A percentile compares a stretch with the other conserved stretches of the same genome.
Evolutionary conservation across 108 stramenopile genomes (phyloP).

Genomic region (Nitzschia sp.): DNA sequence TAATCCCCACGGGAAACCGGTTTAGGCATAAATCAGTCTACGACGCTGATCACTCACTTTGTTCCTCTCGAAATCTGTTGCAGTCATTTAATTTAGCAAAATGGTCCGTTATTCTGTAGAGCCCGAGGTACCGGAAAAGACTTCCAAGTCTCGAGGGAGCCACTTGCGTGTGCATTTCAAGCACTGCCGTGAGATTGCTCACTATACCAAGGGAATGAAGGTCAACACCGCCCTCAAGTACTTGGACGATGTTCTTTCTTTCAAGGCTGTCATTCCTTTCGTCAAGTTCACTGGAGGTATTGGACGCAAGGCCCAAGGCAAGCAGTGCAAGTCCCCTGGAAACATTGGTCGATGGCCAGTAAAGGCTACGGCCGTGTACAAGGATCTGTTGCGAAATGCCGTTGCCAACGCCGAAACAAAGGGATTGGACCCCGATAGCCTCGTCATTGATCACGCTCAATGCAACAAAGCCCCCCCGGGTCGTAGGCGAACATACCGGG

Average conservation of each 20-base stretch:
- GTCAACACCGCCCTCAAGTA: slow-evolving; percentile 85
- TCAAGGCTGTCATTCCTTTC: slow-evolving; percentile 97
- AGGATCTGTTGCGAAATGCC: slow-evolving; percentile 94
- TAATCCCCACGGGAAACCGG: too few relatives aligned
- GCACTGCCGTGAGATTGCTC: slow-evolving; percentile 97
- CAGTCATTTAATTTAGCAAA: slow-evolving; percentile 1
- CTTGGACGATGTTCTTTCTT: slow-evolving; percentile 92
- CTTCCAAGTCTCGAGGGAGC: slow-evolving; percentile 92
- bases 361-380: slow-evolving; percentile 96
- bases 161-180: slow-evolving; percentile 99
- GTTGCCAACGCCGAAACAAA: slow-evolving; percentile 98
- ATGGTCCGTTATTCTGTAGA: slow-evolving; percentile 87
- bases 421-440: slow-evolving; percentile 86
- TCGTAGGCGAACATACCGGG: slow-evolving; percentile 98
- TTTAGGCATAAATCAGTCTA: not conserved
- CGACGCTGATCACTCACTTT: not conserved
- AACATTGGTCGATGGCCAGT: slow-evolving; percentile 97
- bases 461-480: slow-evolving; percentile 96
- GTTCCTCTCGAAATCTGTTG: not conserved
- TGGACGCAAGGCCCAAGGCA: slow-evolving; percentile 94
- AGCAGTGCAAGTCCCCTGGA: slow-evolving; percentile 91
- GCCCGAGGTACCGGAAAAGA: slow-evolving; percentile 78
- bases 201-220: slow-evolving; percentile 95
- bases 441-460: slow-evolving; percentile 93
- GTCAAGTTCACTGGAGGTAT: slow-evolving; percentile 96